Percentiles rank a stretch among this genome's conserved stretches.
Evolutionary conservation across 371 early-diverging fungal genomes (phyloP).

Genomic region (Circinella umbellata): DNA sequence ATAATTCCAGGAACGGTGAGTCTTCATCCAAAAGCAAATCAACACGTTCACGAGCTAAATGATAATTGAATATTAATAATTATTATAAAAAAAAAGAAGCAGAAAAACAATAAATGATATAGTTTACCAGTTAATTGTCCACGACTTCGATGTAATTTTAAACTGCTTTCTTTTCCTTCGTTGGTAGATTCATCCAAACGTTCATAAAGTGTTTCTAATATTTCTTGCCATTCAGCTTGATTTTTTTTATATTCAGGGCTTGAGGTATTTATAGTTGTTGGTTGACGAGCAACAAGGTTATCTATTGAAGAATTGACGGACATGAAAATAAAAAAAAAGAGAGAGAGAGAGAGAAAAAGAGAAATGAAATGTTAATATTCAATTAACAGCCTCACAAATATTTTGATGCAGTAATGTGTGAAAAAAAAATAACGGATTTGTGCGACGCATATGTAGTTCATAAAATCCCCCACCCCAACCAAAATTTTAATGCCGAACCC

Average conservation of each 20-base stretch:
- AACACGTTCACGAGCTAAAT: slow-evolving; percentile 66
- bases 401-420: too few relatives aligned
- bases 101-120: too few relatives aligned
- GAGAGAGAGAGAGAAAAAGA: too few relatives aligned
- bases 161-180: slow-evolving; percentile 61
- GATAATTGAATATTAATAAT: neutral
- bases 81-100: neutral
- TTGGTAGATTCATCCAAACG: slow-evolving; percentile 59
- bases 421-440: neutral
- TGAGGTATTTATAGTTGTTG: slow-evolving; percentile 35
- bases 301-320: slow-evolving; percentile 24
- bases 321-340: neutral
- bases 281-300: slow-evolving; percentile 45
- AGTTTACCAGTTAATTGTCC: slow-evolving; percentile 64
- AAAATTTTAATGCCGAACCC: too few relatives aligned
- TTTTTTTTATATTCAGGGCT: slow-evolving; percentile 63
- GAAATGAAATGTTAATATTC: neutral
- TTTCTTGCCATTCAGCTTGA: slow-evolving; percentile 57
- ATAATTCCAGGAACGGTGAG: slow-evolving; percentile 74
- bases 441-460: neutral
- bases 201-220: slow-evolving; percentile 59
- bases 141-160: slow-evolving; percentile 64
- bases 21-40: slow-evolving; percentile 72
- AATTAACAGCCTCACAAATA: too few relatives aligned
- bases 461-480: too few relatives aligned